Evolutionary conservation across 2,329 filamentous ascomycete genomes (phyloP).

Genomic region (Keithomyces neogunnii): DNA sequence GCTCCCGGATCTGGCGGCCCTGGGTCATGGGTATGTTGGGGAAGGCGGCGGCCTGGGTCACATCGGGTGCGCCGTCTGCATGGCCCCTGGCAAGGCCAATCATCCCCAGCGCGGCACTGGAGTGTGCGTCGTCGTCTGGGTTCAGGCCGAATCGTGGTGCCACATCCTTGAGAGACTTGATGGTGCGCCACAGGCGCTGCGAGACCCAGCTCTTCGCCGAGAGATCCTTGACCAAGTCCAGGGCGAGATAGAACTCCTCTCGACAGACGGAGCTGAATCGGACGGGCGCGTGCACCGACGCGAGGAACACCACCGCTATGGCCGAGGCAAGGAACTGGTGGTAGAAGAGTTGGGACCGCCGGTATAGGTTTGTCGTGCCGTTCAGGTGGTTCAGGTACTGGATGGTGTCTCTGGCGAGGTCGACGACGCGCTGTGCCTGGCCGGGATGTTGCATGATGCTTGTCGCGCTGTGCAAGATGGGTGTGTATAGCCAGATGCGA

Average conservation of each 20-base stretch:
- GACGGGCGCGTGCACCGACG: constrained; percentile 65
- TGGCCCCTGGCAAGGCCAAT: constrained; percentile 40
- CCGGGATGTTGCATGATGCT: constrained; percentile 70
- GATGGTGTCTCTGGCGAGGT: constrained; percentile 70
- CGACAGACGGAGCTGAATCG: constrained; percentile 61
- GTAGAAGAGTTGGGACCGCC: constrained; percentile 65
- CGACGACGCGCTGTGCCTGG: constrained; percentile 66
- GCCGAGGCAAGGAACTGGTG: constrained; percentile 72
- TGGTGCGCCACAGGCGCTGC: constrained; percentile 64
- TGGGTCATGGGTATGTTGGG: constrained; percentile 19
- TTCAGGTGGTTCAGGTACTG: constrained; percentile 63
- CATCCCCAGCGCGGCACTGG: constrained; percentile 45
- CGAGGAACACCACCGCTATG: constrained; percentile 67
- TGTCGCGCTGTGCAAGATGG: constrained; percentile 74
- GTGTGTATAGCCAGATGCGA: constrained; percentile 80
- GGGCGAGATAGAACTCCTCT: constrained; percentile 70
- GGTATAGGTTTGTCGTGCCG: constrained; percentile 63
- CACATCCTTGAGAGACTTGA: constrained; percentile 62
- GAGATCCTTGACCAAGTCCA: constrained; percentile 66
- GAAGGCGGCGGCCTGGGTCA: constrained; percentile 17
- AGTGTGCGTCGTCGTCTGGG: constrained; percentile 39
- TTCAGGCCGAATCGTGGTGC: constrained; percentile 59
- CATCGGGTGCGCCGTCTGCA: constrained; percentile 14
- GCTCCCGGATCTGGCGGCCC: constrained; percentile 3
- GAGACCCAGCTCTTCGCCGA: constrained; percentile 64